Percentiles rank a stretch among this genome's conserved stretches.
Conservation (phyloP, 345 rosid species). For the Raphanus raphanistrum region DNA sequence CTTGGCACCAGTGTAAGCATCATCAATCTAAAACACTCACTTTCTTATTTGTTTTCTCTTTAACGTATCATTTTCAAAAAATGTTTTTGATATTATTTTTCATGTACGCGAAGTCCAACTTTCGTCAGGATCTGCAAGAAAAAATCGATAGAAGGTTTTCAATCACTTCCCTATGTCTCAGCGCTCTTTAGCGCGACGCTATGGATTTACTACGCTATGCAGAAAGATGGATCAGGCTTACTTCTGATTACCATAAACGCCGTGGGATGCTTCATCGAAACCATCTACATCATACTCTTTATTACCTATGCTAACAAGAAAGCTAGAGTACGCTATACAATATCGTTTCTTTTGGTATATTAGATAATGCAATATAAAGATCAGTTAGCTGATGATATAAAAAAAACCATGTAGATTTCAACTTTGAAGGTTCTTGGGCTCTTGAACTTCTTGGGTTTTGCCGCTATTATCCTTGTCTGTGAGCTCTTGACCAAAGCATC, state of each 20-base stretch:
- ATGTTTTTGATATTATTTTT: not conserved
- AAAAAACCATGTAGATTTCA: constrained; percentile 38
- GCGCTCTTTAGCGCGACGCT: constrained; percentile 72
- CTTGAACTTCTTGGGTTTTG: constrained; percentile 50
- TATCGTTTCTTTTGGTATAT: not conserved
- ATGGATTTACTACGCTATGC: constrained; percentile 64
- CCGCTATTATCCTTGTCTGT: constrained; percentile 41
- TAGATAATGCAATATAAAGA: not conserved
- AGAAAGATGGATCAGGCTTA: constrained; percentile 49
- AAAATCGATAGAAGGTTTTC: constrained; percentile 71
- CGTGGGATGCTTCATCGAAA: constrained; percentile 59
- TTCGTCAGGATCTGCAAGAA: constrained; percentile 57
- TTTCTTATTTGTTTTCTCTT: not conserved
- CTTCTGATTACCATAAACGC: constrained; percentile 72
- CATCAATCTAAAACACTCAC: not conserved
- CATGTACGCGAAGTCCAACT: constrained; percentile 53
- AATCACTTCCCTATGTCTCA: constrained; percentile 67
- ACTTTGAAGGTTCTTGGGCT: constrained; percentile 52
- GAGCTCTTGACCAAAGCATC: constrained; percentile 46
- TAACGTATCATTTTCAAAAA: not conserved
- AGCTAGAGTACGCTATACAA: constrained; percentile 46
- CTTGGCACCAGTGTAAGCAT: constrained; percentile 71
- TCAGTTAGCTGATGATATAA: not conserved
- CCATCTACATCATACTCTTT: constrained; percentile 59
- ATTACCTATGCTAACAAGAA: constrained; percentile 54